Base-by-base conservation (phyloP, 2,329 filamentous ascomycete genomes). In the Nannizzia gypsea region DNA sequence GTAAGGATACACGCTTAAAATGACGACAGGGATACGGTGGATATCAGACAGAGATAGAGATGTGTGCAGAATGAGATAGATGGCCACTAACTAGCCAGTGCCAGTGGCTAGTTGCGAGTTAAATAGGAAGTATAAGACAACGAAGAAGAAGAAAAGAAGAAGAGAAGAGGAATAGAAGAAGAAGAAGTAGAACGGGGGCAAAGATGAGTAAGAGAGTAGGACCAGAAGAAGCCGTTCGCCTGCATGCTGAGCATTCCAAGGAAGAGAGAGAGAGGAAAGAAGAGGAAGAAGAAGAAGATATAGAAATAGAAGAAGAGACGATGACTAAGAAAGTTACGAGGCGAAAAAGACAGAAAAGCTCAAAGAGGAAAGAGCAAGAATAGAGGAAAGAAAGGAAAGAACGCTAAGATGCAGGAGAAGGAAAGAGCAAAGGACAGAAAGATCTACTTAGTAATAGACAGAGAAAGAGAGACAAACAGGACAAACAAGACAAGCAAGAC, bases 391-490 rank as follows among this genome's bases (percentile, higher is more conserved):
- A 56, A 38, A 42, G 38, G 52, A 17, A 36, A 55, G 22, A 24
- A 38, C 66, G 66, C 66, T 67, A 65, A 64, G 63, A 67, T 67
- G 67, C 66, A 67, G 63, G 60, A 58, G 61, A 44, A 54, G 58
- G 61, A 44, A 54, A 26, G 62, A 61, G 26, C 58, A 42, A 59
- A 44, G 31, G 31, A 36, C 31, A 36, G 9, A 36, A 36, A 36
- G 31, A 60, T 52, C 48, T 52, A 52, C 48, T 13, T 31, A 44
- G 15, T 46, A 57, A 40, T 36, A 34, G 56, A 64, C 68, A 70
- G 70, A 72, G 31, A 2, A 67, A 70, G 64, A 68, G 62, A 66
- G 66, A 62, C 64, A 66, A 62, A 62, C 59, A 52, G 59, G 61
- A 9, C 31, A 34, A 34, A 34, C 31, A 34, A 6, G 31, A 36